phyloP scores from a whole-genome alignment of 2,329 filamentous ascomycete genomes.

The Paraphoma sp. region DNA sequence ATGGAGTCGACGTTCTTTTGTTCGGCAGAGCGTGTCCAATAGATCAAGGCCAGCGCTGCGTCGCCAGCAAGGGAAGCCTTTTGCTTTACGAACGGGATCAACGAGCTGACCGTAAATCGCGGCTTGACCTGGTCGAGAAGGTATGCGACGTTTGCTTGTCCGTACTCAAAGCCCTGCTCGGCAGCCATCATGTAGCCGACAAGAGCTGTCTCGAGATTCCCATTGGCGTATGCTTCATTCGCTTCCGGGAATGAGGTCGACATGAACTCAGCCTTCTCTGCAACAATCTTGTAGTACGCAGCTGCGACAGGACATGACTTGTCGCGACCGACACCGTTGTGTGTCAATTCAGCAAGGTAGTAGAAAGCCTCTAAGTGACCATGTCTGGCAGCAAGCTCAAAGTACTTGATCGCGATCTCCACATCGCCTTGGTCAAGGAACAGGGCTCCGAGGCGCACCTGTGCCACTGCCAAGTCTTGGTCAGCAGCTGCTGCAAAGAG shows the following conservation, averaged over 20 bases:
- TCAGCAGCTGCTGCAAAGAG: conserved; percentile 81
- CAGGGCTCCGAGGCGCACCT: conserved; percentile 81
- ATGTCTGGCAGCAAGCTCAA: conserved; percentile 83
- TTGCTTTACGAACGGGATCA: conserved; percentile 56
- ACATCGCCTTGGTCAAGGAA: conserved; percentile 90
- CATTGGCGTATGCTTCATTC: conserved; percentile 79
- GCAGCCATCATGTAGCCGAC: conserved; percentile 85
- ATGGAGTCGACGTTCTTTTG: conserved; percentile 93
- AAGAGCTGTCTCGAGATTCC: conserved; percentile 80
- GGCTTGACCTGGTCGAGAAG: conserved; percentile 72
- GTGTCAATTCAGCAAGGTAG: conserved; percentile 86
- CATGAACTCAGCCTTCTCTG: conserved; percentile 86
- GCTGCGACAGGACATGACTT: conserved; percentile 78
- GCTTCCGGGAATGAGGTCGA: conserved; percentile 84
- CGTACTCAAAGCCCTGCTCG: conserved; percentile 89
- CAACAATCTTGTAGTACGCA: conserved; percentile 86
- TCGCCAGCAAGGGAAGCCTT: conserved; percentile 61
- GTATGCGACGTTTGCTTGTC: conserved; percentile 88
- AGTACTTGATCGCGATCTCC: conserved; percentile 80
- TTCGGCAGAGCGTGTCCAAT: conserved; percentile 93
- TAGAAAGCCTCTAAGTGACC: conserved; percentile 89
- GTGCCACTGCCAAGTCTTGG: conserved; percentile 78
- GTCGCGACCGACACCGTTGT: conserved; percentile 80
- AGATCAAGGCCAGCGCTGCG: conserved; percentile 76
- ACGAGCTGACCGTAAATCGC: conserved; percentile 59